Percentiles rank a stretch among this genome's conserved stretches.
phyloP scores from a whole-genome alignment of 2,329 filamentous ascomycete genomes.

The Paraphaeosphaeria sporulosa region DNA sequence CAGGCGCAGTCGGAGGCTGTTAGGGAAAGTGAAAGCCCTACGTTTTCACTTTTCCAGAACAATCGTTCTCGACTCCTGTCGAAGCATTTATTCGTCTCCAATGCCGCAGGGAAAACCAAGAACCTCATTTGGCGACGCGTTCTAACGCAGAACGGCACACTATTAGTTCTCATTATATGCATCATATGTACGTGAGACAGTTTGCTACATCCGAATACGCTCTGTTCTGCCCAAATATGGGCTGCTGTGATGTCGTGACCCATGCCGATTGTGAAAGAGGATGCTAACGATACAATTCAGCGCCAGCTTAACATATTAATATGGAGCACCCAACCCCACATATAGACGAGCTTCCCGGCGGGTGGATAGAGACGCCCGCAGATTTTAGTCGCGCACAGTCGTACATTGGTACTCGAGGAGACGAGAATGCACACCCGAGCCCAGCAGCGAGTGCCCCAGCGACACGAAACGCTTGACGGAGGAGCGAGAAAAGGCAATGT shows the following conservation, averaged over 20 bases:
- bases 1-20: background rate
- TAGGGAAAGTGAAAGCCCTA: background rate
- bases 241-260: background rate
- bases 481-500: conserved; percentile 40
- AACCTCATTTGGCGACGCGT: background rate
- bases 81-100: background rate
- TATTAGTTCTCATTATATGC: background rate
- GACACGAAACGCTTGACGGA: conserved; percentile 36
- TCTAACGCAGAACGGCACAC: background rate
- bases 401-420: conserved; percentile 27
- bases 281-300: background rate
- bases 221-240: background rate
- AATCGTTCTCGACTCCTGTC: background rate
- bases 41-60: background rate
- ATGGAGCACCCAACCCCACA: conserved; percentile 47
- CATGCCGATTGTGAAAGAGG: background rate
- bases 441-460: conserved; percentile 6
- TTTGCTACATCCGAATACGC: background rate
- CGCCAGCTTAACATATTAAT: conserved; percentile 7
- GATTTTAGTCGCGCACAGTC: conserved; percentile 34
- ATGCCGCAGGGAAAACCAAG: background rate
- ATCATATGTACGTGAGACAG: background rate
- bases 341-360: conserved; percentile 43
- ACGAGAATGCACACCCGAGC: conserved; percentile 15
- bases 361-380: conserved; percentile 46